Conservation (phyloP, 345 rosid species). For the Sonneratia alba region DNA sequence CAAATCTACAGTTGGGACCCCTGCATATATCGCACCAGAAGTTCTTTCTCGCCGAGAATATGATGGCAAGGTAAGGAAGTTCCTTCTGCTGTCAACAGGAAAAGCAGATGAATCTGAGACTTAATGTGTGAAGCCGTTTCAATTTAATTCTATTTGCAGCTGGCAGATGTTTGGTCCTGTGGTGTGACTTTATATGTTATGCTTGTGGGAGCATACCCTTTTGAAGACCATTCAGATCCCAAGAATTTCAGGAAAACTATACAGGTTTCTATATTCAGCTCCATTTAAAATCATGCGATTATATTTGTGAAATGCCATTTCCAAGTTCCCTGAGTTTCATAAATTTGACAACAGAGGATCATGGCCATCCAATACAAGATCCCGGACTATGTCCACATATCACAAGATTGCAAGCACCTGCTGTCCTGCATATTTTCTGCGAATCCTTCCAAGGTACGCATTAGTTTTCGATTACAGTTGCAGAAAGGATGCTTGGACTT, state of each 20-base stretch:
- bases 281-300: neutral
- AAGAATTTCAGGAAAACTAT: slow-evolving; percentile 86
- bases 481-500: neutral
- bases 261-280: slow-evolving; percentile 33
- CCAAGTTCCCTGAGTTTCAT: neutral
- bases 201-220: slow-evolving; percentile 91
- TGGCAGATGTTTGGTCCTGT: slow-evolving; percentile 97
- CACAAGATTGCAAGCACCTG: slow-evolving; percentile 70
- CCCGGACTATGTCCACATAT: slow-evolving; percentile 77
- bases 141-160: slow-evolving; percentile 21
- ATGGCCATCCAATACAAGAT: slow-evolving; percentile 84
- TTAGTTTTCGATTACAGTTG: neutral
- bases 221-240: slow-evolving; percentile 82
- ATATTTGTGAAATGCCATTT: too few species aligned
- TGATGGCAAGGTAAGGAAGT: slow-evolving; percentile 55
- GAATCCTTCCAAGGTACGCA: slow-evolving; percentile 51
- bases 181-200: slow-evolving; percentile 92
- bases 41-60: slow-evolving; percentile 43
- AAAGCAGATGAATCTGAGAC: neutral
- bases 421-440: slow-evolving; percentile 81
- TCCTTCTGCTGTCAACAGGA: neutral
- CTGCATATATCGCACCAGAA: slow-evolving; percentile 89
- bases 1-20: slow-evolving; percentile 91
- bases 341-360: slow-evolving; percentile 45
- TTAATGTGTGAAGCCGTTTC: neutral